Evolutionary conservation across 148 eudicot species (phyloP).

Genomic region (Cornus florida): DNA sequence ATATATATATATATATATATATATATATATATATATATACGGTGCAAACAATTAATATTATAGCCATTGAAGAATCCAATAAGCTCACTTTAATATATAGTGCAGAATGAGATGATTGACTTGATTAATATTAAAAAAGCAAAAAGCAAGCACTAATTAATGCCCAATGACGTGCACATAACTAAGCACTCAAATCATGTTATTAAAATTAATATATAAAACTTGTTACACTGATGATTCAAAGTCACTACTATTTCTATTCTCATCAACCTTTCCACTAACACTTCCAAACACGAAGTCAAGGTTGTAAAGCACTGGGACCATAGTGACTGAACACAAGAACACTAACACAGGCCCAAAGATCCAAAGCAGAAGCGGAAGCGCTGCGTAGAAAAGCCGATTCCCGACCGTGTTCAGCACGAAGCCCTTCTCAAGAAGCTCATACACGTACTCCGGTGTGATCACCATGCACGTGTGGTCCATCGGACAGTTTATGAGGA

Average conservation of each 20-base stretch:
- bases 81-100: too few species aligned
- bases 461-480: slow-evolving; percentile 15
- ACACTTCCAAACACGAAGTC: slow-evolving; percentile 35
- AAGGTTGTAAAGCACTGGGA: slow-evolving; percentile 57
- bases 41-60: too few species aligned
- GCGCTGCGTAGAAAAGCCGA: slow-evolving; percentile 46
- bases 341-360: slow-evolving; percentile 73
- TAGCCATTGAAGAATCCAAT: too few species aligned
- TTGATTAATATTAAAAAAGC: neutral
- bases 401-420: slow-evolving; percentile 56
- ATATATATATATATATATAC: too few species aligned
- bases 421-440: slow-evolving; percentile 53
- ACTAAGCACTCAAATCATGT: neutral
- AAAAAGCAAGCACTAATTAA: neutral
- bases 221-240: slow-evolving; percentile 18
- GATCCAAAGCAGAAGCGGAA: slow-evolving; percentile 68
- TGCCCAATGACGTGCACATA: neutral
- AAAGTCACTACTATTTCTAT: neutral
- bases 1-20: too few species aligned
- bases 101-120: too few species aligned
- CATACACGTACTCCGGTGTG: slow-evolving; percentile 41
- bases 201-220: neutral
- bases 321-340: slow-evolving; percentile 45
- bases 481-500: slow-evolving; percentile 60
- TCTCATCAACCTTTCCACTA: slow-evolving; percentile 17